Conservation (phyloP, 1,139 yeast species). For the Geotrichum cucujoidarum region DNA sequence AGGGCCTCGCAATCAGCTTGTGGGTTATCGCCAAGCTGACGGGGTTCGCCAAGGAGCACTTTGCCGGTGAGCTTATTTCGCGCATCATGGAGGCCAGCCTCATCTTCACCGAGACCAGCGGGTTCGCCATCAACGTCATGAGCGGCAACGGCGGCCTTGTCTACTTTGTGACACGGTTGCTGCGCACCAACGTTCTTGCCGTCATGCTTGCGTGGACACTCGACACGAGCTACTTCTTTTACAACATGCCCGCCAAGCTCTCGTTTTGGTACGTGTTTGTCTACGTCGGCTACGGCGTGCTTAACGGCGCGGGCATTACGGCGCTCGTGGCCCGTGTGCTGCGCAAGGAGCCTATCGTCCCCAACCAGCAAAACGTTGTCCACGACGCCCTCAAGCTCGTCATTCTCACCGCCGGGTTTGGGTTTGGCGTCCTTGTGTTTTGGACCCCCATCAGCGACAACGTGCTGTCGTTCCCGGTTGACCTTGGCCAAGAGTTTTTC, state of each 20-base stretch:
- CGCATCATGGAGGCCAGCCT: slow-evolving; percentile 1
- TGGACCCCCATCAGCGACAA: slow-evolving; percentile 1
- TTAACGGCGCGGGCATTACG: not conserved
- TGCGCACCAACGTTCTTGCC: slow-evolving; percentile 4
- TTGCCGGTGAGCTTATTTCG: not conserved
- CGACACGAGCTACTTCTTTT: slow-evolving; percentile 13
- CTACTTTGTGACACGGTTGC: not conserved
- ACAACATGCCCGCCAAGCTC: slow-evolving; percentile 5
- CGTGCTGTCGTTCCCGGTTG: not conserved
- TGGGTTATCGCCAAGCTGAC: slow-evolving; percentile 8
- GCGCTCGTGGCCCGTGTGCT: not conserved
- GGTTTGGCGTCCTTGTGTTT: not conserved
- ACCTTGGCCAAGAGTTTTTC: slow-evolving; percentile 3
- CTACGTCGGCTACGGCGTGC: slow-evolving; percentile 2
- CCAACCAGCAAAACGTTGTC: not conserved
- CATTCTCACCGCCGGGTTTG: not conserved
- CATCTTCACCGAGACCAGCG: slow-evolving; percentile 3
- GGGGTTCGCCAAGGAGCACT: slow-evolving; percentile 3
- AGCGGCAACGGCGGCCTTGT: not conserved
- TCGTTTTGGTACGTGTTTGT: slow-evolving; percentile 13
- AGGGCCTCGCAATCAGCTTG: slow-evolving; percentile 5
- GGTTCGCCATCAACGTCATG: not conserved
- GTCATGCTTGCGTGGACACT: slow-evolving; percentile 9
- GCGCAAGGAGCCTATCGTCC: not conserved
- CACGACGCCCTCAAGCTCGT: not conserved